Percentiles rank a stretch among this genome's conserved stretches.
Evolutionary conservation across 306 rosid species (phyloP).

Genomic region (Cotoneaster glaucophyllus): DNA sequence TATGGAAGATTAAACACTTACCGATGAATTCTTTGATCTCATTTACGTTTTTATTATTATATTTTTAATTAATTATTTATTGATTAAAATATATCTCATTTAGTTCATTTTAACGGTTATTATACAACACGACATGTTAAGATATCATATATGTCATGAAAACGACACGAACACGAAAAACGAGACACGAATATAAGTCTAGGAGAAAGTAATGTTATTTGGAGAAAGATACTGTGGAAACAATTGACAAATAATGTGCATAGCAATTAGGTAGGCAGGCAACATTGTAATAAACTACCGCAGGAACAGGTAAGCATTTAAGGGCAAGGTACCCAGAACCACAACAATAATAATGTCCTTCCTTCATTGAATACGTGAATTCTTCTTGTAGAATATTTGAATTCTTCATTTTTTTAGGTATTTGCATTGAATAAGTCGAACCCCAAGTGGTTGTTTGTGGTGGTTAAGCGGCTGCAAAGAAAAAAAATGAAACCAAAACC

Average conservation of each 20-base stretch:
- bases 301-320: neutral
- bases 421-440: constrained; percentile 10
- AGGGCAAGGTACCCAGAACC: neutral
- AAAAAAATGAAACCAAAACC: neutral
- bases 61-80: no score
- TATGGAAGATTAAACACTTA: no score
- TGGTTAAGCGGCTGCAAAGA: constrained; percentile 24
- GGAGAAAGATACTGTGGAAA: neutral
- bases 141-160: no score
- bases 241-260: neutral
- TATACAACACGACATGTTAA: no score
- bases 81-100: no score
- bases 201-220: no score
- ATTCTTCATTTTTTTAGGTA: neutral
- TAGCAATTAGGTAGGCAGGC: neutral
- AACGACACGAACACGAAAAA: no score
- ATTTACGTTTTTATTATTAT: no score
- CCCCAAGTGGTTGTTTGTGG: constrained; percentile 14
- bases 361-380: no score
- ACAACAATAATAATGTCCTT: neutral
- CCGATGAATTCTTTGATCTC: no score
- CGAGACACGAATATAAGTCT: no score
- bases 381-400: neutral
- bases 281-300: constrained; percentile 1
- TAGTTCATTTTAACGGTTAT: no score